Evolutionary conservation across 331 rosid genomes (phyloP).

Genomic region (Ulmus americana): DNA sequence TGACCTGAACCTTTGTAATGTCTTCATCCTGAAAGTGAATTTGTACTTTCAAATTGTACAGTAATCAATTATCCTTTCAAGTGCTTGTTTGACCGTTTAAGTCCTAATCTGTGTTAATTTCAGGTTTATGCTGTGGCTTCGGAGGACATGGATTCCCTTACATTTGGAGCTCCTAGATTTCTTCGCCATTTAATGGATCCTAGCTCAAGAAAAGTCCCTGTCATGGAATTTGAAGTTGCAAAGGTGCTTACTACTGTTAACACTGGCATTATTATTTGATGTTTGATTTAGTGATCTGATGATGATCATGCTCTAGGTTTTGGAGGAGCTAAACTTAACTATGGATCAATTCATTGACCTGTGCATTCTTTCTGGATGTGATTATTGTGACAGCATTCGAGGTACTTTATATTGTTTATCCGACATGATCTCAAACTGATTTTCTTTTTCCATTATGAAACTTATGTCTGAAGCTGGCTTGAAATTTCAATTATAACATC

Average conservation of each 20-base stretch:
- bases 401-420: slow-evolving; percentile 34
- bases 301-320: slow-evolving; percentile 46
- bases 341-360: slow-evolving; percentile 95
- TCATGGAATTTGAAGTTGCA: slow-evolving; percentile 86
- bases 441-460: not conserved
- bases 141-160: slow-evolving; percentile 94
- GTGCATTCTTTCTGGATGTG: slow-evolving; percentile 96
- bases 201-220: slow-evolving; percentile 91
- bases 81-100: slow-evolving; percentile 6
- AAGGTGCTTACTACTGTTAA: slow-evolving; percentile 51
- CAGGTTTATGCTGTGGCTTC: slow-evolving; percentile 97
- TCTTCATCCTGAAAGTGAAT: slow-evolving; percentile 3
- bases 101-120: slow-evolving; percentile 14
- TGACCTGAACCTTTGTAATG: slow-evolving; percentile 2
- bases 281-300: slow-evolving; percentile 22
- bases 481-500: slow-evolving; percentile 17
- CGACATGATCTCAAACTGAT: not conserved
- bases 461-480: not conserved
- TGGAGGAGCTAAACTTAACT: slow-evolving; percentile 75
- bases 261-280: not conserved
- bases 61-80: slow-evolving; percentile 7
- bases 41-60: slow-evolving; percentile 3
- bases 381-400: slow-evolving; percentile 88
- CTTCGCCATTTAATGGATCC: slow-evolving; percentile 99
- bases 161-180: slow-evolving; percentile 89